phyloP scores from a whole-genome alignment of 495 filamentous ascomycete genomes.

The Tuber microsphaerosporum region DNA sequence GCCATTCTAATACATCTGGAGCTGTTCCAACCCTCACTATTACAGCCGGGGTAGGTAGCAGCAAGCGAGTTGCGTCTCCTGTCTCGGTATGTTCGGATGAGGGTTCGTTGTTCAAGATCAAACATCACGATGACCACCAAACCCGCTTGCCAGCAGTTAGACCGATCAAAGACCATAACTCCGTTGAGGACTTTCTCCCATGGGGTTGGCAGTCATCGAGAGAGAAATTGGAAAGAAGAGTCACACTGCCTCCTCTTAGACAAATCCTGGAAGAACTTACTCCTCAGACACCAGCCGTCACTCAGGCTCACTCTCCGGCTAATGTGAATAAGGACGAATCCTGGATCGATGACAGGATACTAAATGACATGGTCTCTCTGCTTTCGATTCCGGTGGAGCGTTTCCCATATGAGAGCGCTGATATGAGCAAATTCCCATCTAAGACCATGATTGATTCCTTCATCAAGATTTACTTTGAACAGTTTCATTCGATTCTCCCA shows the following conservation, averaged over 20 bases:
- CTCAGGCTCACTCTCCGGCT: slow-evolving; percentile 9
- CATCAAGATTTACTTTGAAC: slow-evolving; percentile 40
- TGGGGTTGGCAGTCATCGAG: slow-evolving; percentile 37
- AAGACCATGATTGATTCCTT: slow-evolving; percentile 38
- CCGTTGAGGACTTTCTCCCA: slow-evolving; percentile 38
- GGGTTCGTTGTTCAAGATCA: slow-evolving; percentile 12
- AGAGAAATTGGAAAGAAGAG: slow-evolving; percentile 34
- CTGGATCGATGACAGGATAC: slow-evolving; percentile 35
- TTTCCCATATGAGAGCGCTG: slow-evolving; percentile 37
- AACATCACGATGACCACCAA: slow-evolving; percentile 28
- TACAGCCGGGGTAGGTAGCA: slow-evolving; percentile 11
- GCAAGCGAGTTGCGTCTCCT: slow-evolving; percentile 24
- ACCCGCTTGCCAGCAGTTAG: slow-evolving; percentile 37
- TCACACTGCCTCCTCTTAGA: slow-evolving; percentile 39
- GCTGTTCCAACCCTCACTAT: slow-evolving; percentile 5
- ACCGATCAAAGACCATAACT: slow-evolving; percentile 36
- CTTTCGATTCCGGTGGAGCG: slow-evolving; percentile 34
- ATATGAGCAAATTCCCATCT: slow-evolving; percentile 38
- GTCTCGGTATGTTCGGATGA: slow-evolving; percentile 28
- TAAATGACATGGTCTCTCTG: slow-evolving; percentile 37
- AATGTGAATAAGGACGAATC: slow-evolving; percentile 8
- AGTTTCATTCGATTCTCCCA: slow-evolving; percentile 42
- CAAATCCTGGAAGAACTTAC: slow-evolving; percentile 37
- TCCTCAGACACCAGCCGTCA: slow-evolving; percentile 15
- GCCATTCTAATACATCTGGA: not conserved